Percentiles rank a stretch among this genome's conserved stretches.
phyloP scores from a whole-genome alignment of 768 basidiomycete genomes.

The Phylloporus rhodoxanthus region DNA sequence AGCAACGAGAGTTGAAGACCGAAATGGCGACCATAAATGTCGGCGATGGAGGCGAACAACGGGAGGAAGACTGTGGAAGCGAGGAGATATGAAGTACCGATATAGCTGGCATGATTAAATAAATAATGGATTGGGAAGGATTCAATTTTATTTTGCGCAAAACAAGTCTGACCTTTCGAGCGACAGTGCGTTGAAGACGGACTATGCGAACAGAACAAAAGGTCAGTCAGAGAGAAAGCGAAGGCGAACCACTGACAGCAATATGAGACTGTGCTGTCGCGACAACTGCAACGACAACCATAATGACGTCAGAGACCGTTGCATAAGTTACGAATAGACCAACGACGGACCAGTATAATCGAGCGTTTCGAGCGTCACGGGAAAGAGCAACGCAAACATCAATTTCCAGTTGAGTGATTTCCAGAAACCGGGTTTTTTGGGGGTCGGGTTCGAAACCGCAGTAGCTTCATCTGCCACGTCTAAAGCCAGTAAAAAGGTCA shows the following conservation, averaged over 20 bases:
- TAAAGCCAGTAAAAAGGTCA: not conserved
- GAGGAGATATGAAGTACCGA: conserved; percentile 47
- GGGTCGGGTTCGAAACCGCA: not conserved
- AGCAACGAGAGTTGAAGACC: conserved; percentile 41
- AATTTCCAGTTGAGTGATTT: conserved; percentile 25
- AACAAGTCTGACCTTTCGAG: conserved; percentile 19
- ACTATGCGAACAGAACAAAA: conserved; percentile 8
- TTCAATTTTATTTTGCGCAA: not conserved
- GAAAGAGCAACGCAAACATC: conserved; percentile 36
- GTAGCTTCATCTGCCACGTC: not conserved
- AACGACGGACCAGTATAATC: conserved; percentile 24
- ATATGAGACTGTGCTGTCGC: conserved; percentile 49
- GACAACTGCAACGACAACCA: conserved; percentile 31
- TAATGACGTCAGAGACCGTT: not conserved
- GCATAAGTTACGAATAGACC: not conserved
- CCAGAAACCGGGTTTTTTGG: conserved; percentile 20
- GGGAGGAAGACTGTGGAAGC: conserved; percentile 51
- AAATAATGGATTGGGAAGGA: not conserved
- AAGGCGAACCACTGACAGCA: conserved; percentile 31
- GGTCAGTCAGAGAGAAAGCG: not conserved
- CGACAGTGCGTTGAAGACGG: conserved; percentile 25
- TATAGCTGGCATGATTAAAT: conserved; percentile 30
- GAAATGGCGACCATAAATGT: conserved; percentile 45
- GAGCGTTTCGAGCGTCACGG: conserved; percentile 37
- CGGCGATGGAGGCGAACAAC: conserved; percentile 44